Conservation (phyloP, 495 filamentous ascomycete species). For the Aspergillus bridgeri region DNA sequence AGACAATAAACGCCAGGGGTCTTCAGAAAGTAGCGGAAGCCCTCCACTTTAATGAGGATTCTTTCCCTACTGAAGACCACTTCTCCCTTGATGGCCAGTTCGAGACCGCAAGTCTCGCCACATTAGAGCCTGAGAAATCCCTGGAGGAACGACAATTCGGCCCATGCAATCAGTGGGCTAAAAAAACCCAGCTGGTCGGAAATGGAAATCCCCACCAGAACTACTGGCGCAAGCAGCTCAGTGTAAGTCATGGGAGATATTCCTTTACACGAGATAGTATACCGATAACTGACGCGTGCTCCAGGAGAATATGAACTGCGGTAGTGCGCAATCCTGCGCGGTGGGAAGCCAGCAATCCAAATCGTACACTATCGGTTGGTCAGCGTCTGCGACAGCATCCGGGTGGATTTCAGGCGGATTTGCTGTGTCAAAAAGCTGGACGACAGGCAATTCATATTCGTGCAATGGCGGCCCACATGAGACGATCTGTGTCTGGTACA, state of each 20-base stretch:
- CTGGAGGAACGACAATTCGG: not conserved
- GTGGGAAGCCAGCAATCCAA: not conserved
- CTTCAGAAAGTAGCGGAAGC: not conserved
- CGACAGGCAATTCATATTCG: constrained; percentile 5
- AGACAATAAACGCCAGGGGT: not conserved
- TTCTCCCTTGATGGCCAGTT: not conserved
- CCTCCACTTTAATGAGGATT: not conserved
- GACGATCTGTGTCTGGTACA: constrained; percentile 18
- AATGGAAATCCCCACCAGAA: constrained; percentile 13
- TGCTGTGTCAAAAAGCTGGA: constrained; percentile 9
- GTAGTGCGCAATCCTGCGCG: not conserved
- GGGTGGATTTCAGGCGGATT: constrained; percentile 13
- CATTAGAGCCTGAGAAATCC: not conserved
- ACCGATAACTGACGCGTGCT: not conserved
- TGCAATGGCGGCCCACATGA: constrained; percentile 7
- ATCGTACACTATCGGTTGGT: not conserved
- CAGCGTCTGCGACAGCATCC: not conserved
- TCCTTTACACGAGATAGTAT: not conserved
- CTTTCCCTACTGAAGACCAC: too few relatives aligned
- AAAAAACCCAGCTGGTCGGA: not conserved
- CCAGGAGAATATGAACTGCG: constrained; percentile 2
- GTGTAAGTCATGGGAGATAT: constrained; percentile 3
- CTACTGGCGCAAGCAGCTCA: constrained; percentile 12
- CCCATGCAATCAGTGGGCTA: not conserved
- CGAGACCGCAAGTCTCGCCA: too few relatives aligned